These are phyloP conservation scores for Xylariaceae sp. DNA, from an alignment of 2,329 filamentous ascomycete genomes.

Conservation along the genomic window DNA sequence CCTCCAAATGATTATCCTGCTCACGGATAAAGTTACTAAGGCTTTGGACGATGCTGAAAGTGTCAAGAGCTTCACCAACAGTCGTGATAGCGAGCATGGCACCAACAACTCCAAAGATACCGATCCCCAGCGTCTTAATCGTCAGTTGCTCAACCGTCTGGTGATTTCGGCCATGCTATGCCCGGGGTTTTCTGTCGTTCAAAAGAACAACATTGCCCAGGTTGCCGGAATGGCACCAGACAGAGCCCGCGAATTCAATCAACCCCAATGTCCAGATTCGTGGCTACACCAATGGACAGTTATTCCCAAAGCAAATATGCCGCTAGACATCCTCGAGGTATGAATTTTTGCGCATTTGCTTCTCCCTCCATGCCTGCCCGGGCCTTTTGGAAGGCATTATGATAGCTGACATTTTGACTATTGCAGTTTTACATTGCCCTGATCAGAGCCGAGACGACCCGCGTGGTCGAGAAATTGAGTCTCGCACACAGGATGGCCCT, in stretches of 20 bases:
- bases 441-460: slow-evolving; percentile 48
- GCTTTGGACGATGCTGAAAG: slow-evolving; percentile 21
- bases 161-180: slow-evolving; percentile 49
- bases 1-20: slow-evolving; percentile 42
- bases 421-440: slow-evolving; percentile 51
- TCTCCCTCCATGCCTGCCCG: not conserved
- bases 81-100: too few species aligned
- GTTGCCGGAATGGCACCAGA: slow-evolving; percentile 34
- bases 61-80: not conserved
- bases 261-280: slow-evolving; percentile 42
- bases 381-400: not conserved
- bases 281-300: slow-evolving; percentile 52
- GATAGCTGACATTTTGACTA: slow-evolving; percentile 14
- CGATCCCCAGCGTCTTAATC: slow-evolving; percentile 40
- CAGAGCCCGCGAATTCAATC: slow-evolving; percentile 37
- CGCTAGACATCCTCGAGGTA: slow-evolving; percentile 52
- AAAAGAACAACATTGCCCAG: slow-evolving; percentile 54
- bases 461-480: slow-evolving; percentile 35
- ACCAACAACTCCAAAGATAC: too few species aligned
- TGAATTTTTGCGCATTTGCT: slow-evolving; percentile 20
- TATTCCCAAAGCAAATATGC: slow-evolving; percentile 42
- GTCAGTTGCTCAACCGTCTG: slow-evolving; percentile 49
- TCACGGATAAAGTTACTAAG: slow-evolving; percentile 39
- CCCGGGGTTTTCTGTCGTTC: slow-evolving; percentile 54
- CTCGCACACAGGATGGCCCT: slow-evolving; percentile 40